phyloP scores from a whole-genome alignment of 1,284 basidiomycete species.

The Microbotryomycetes sp. region DNA sequence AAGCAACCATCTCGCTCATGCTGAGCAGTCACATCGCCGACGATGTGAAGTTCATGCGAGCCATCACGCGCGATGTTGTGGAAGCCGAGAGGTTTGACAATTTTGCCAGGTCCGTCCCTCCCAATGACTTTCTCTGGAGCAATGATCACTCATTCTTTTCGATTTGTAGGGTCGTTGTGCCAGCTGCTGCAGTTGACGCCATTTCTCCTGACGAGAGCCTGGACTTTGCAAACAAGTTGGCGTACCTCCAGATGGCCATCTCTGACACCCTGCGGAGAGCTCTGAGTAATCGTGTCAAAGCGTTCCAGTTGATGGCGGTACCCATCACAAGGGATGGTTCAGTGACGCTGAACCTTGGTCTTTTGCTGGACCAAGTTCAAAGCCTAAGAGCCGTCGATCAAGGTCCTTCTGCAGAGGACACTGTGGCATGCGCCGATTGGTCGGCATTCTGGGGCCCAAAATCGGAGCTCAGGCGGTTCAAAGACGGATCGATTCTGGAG shows the following conservation, averaged over 20 bases:
- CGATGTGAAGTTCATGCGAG: conserved; percentile 55
- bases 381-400: conserved; percentile 80
- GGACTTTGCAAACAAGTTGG: conserved; percentile 8
- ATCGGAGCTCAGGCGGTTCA: conserved; percentile 91
- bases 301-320: conserved; percentile 18
- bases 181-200: conserved; percentile 14
- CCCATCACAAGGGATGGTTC: conserved; percentile 42
- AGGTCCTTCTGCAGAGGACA: conserved; percentile 64
- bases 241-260: conserved; percentile 49
- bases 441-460: conserved; percentile 84
- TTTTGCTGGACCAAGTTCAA: conserved; percentile 61
- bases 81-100: conserved; percentile 41
- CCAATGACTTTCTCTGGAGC: conserved; percentile 3
- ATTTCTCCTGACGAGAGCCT: conserved; percentile 26
- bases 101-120: conserved; percentile 28
- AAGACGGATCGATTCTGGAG: conserved; percentile 86
- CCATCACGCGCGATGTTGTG: conserved; percentile 51
- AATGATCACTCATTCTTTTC: background rate
- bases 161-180: background rate
- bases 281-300: conserved; percentile 46
- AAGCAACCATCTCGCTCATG: conserved; percentile 58
- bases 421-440: conserved; percentile 54
- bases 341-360: conserved; percentile 53
- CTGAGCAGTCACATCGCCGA: conserved; percentile 50
- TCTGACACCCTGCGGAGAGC: conserved; percentile 55